phyloP scores from a whole-genome alignment of 2,329 filamentous ascomycete genomes.

The Microdochium nivale region DNA sequence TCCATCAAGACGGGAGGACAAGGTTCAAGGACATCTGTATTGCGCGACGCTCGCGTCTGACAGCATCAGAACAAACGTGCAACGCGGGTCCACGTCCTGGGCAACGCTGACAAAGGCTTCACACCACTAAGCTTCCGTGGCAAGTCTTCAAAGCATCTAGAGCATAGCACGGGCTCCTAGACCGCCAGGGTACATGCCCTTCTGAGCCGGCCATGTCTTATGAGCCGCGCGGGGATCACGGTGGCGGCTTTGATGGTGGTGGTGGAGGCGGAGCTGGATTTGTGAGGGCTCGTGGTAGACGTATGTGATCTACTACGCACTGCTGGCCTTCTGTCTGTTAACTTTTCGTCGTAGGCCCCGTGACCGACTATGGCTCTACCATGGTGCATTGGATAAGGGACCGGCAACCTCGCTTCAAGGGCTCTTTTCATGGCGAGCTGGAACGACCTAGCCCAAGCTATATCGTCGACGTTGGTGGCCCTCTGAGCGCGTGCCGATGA shows the following conservation, averaged over 20 bases:
- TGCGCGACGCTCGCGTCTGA: too few relatives aligned
- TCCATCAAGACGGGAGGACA: too few relatives aligned
- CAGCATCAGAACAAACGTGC: too few relatives aligned
- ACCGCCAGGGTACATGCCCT: conserved; percentile 5
- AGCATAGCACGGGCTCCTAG: neutral
- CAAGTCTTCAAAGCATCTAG: too few relatives aligned
- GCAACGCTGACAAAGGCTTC: too few relatives aligned
- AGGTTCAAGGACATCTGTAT: too few relatives aligned
- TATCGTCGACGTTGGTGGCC: conserved; percentile 62
- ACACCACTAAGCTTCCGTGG: too few relatives aligned
- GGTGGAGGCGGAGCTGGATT: conserved; percentile 33
- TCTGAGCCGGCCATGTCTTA: conserved; percentile 35
- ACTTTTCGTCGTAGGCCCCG: conserved; percentile 52
- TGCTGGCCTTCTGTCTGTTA: conserved; percentile 6
- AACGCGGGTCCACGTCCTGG: too few relatives aligned
- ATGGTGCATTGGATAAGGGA: conserved; percentile 87
- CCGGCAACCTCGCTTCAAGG: conserved; percentile 67
- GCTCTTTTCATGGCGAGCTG: conserved; percentile 61
- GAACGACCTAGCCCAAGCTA: conserved; percentile 86
- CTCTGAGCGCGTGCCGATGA: neutral
- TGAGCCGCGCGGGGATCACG: conserved; percentile 42
- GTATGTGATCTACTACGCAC: conserved; percentile 27
- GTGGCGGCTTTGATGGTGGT: conserved; percentile 22
- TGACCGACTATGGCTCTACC: conserved; percentile 88
- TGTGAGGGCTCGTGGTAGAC: conserved; percentile 40